Evolutionary conservation across 2,329 filamentous ascomycete species (phyloP), one percentile per base, ranked within the genome.

Genomic region (Sarocladium brachiariae): DNA sequence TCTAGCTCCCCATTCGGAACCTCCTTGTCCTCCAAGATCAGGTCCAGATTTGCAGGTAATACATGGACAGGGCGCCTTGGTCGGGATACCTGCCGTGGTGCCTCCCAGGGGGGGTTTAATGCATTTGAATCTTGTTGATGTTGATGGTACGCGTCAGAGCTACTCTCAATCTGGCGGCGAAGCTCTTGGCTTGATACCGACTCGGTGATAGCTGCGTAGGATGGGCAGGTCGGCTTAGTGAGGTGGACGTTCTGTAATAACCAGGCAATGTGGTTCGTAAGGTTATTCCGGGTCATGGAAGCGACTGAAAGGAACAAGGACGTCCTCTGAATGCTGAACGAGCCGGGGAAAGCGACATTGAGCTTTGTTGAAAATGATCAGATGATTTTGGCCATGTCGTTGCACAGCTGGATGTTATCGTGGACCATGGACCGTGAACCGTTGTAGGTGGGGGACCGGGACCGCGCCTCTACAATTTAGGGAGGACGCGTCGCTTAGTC

Each of bases 201-300:
- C 55, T 67, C 61, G 54, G 46, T 57, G 49, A 56, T 51, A 41
- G 59, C 67, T 34, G 72, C 67, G 54, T 65, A 63, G 51, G 66
- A 63, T 56, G 65, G 67, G 54, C 61, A 63, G 52, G 66, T 67
- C 52, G 70, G 69, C 61, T 65, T 67, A 57, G 64, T 65, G 58
- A 66, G 61, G 51, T 66, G 61, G 58, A 69, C 64, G 63, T 77
- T 75, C 58, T 70, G 69, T 59, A 80, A 61, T 60, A 82, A 69
- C 78, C 78, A 82, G 58, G 74, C 69, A 58, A 82, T 67, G 63
- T 82, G 76, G 61, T 77, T 72, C 58, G 66, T 63, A 53, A 82
- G 71, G 61, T 82, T 82, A 67, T 81, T 80, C 63, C 75, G 76
- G 70, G 78, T 82, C 78, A 82, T 82, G 70, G 45, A 35, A 48